Base-by-base conservation (phyloP, 1,284 basidiomycete species). In the Bondarzewia mesenterica region DNA sequence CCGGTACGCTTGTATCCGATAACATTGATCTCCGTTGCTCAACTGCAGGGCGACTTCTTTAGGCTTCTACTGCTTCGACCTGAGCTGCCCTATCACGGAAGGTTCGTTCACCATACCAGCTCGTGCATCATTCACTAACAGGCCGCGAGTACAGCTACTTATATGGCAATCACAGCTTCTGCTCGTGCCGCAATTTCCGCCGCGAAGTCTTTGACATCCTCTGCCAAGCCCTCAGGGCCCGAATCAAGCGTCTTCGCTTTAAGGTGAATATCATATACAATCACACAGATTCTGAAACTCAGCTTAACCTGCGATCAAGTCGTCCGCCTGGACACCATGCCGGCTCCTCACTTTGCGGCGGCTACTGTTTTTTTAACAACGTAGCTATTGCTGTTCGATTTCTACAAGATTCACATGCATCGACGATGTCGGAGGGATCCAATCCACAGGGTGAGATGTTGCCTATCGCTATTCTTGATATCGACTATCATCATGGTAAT, bases 401-500 rank as follows among this genome's bases (percentile, higher is more conserved):
- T 44, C 55, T 66, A 8, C 61, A 64, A 43, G 10, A 21, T 44
- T 46, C 18, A 12, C 27, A 15, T 26, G 25, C 10, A n/a, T 22
- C 25, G 21, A n/a, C 8, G 32, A 39, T 12, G 32, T 2, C 4
- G 7, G 14, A 38, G 25, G 46, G 53, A 48, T 44, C 25, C 21
- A 10, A 32, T 32, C 29, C 12, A 32, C 4, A 10, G 29, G 29
- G 29, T n/a, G 29, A 10, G 29, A n/a, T n/a, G n/a, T n/a, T 32
- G 29, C 55, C 14, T 48, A 52, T 68, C 4, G 66, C 67, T 4
- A 64, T 69, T 21, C 58, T 69, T 27, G 67, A 70, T 50, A 60
- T 70, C 18, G 68, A 70, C 47, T 69, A 66, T 47, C 68, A 70
- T 48, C 68, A 69, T 48, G 67, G 68, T 4, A 70, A 70, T 43